Percentiles rank a stretch among this genome's conserved stretches.
phyloP scores from a whole-genome alignment of 345 rosid species.

The Ailanthus altissimus region DNA sequence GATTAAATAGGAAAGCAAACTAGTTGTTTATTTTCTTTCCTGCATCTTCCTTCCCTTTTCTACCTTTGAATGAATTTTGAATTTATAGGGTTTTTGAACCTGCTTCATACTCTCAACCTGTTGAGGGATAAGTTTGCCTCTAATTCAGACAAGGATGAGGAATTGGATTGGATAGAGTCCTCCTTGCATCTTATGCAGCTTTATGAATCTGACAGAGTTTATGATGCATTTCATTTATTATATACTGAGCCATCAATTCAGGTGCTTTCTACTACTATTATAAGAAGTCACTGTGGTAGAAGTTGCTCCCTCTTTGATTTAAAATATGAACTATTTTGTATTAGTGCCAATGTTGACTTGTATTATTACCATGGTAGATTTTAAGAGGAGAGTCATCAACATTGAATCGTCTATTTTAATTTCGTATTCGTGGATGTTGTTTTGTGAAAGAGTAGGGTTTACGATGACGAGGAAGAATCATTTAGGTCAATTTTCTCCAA shows the following conservation, averaged over 20 bases:
- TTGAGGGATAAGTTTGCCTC: conserved; percentile 54
- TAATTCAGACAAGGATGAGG: conserved; percentile 41
- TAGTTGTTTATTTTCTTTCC: no score
- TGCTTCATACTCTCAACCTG: conserved; percentile 36
- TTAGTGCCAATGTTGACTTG: no score
- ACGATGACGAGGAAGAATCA: conserved; percentile 86
- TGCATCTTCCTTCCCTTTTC: no score
- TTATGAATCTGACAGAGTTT: conserved; percentile 50
- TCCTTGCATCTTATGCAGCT: conserved; percentile 52
- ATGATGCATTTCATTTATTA: conserved; percentile 75
- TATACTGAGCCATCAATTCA: conserved; percentile 81
- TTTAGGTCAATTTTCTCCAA: conserved; percentile 69
- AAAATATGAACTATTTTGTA: not conserved
- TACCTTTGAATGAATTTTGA: not conserved
- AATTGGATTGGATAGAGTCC: conserved; percentile 79
- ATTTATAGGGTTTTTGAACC: conserved; percentile 55
- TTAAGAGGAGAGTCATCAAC: not conserved
- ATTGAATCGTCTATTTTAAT: no score
- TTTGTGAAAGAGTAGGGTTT: conserved; percentile 51
- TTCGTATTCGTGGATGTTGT: not conserved
- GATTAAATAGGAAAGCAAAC: no score
- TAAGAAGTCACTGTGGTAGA: not conserved
- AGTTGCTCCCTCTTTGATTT: not conserved
- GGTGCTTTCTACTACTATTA: conserved; percentile 40
- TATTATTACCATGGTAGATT: no score